These are phyloP conservation scores for Phytophthora nicotianae DNA, from an alignment of 352 stramenopile genomes.

Conservation along the genomic window DNA sequence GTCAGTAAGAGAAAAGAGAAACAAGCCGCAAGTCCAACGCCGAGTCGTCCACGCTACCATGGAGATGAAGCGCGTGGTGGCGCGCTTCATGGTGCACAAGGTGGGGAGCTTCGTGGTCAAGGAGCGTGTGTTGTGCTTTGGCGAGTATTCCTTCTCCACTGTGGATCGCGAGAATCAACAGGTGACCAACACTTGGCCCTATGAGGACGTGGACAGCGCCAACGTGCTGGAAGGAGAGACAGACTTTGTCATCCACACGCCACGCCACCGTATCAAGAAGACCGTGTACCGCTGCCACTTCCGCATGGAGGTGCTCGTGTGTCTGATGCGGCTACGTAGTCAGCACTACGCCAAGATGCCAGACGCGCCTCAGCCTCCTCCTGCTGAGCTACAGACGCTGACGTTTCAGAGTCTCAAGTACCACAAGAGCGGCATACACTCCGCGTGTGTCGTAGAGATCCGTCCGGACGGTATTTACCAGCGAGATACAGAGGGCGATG, in stretches of 20 bases:
- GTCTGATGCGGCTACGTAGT: slow-evolving; percentile 74
- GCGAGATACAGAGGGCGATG: slow-evolving; percentile 69
- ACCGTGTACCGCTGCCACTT: slow-evolving; percentile 82
- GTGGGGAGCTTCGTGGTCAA: slow-evolving; percentile 86
- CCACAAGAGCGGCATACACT: slow-evolving; percentile 63
- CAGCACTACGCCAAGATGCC: slow-evolving; percentile 57
- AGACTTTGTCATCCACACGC: slow-evolving; percentile 80
- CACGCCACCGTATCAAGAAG: slow-evolving; percentile 81
- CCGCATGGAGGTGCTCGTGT: slow-evolving; percentile 85
- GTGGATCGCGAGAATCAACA: slow-evolving; percentile 71
- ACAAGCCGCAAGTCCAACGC: background rate
- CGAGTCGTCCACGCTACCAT: slow-evolving; percentile 18
- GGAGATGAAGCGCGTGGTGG: slow-evolving; percentile 66
- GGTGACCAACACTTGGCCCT: slow-evolving; percentile 83
- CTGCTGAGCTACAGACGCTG: slow-evolving; percentile 57
- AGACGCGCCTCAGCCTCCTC: slow-evolving; percentile 18
- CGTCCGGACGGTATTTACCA: slow-evolving; percentile 79
- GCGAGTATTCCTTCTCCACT: slow-evolving; percentile 73
- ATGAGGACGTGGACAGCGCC: slow-evolving; percentile 74
- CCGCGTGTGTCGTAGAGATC: slow-evolving; percentile 70
- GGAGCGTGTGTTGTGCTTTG: slow-evolving; percentile 84
- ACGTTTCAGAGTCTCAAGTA: slow-evolving; percentile 67
- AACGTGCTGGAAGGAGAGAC: slow-evolving; percentile 72
- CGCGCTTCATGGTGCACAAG: slow-evolving; percentile 87
- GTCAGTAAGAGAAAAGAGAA: background rate